Evolutionary conservation across 768 basidiomycete species (phyloP), one percentile per base, ranked within the genome.

Genomic region (Boletus sp.): DNA sequence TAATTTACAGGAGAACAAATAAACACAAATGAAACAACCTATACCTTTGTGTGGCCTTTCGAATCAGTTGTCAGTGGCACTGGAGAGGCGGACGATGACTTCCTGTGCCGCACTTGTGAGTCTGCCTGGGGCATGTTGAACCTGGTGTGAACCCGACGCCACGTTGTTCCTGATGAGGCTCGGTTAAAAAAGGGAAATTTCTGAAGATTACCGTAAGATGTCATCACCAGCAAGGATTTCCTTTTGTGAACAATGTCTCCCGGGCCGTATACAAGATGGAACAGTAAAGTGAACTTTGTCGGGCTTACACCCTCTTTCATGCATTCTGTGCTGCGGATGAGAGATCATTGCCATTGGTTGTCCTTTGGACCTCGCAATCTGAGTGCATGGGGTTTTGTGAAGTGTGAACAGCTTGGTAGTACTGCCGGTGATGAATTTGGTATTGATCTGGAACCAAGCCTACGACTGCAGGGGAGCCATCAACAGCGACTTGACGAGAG

Each of bases 21-120:
- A 14, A 40, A 40, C 17, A 30, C 11, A 12, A 12, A 17, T 15
- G 7, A 42, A 32, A 48, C 12, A 33, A 7, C 28, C 4, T 46
- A n/a, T n/a, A 57, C 64, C 57, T 62, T 66, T 47, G 44, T 17
- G 5, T 50, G 47, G 28, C 56, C 30, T 10, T 54, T 44, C 1
- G 28, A 1, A 7, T 12, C 30, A 2, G 50, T 11, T 7, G 7
- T 24, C 7, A 8, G 42, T 30, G 33, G 35, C 8, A 9, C 18
- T 20, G 55, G 32, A 36, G 50, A 14, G 20, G 37, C 0, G 17
- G 24, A 18, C 14, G 41, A n/a, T 10, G 54, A 46, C 39, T 61
- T 73, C 33, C 70, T 70, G 8, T 70, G 58, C 39, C 70, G 66
- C 54, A 68, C 36, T 15, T 49, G 52, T 46, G 62, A 54, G 46